Percentiles rank a stretch among this genome's conserved stretches.
Evolutionary conservation across 2,329 filamentous ascomycete genomes (phyloP).

Genomic region (Acrocalymma vagum): DNA sequence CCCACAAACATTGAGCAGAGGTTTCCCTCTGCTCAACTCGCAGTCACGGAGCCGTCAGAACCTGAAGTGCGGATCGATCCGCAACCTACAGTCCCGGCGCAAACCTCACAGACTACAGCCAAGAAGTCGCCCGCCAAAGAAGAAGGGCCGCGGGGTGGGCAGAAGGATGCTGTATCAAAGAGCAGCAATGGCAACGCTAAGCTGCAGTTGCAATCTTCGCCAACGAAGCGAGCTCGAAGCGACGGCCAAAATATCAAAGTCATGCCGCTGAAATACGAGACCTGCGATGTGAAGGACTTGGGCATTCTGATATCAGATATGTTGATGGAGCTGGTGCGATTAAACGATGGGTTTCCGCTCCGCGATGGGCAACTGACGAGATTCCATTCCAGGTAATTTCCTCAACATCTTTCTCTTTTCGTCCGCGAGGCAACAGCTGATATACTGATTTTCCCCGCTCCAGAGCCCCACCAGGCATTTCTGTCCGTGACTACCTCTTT

Average conservation of each 20-base stretch:
- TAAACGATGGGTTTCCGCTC: conserved; percentile 88
- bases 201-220: conserved; percentile 28
- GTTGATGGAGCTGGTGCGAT: conserved; percentile 91
- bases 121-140: conserved; percentile 16
- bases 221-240: conserved; percentile 41
- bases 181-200: conserved; percentile 26
- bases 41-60: conserved; percentile 45
- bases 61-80: conserved; percentile 45
- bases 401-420: not conserved
- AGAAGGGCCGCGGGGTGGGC: conserved; percentile 17
- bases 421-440: not conserved
- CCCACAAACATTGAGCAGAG: conserved; percentile 36
- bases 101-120: conserved; percentile 20
- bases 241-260: conserved; percentile 58
- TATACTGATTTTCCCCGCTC: conserved; percentile 15
- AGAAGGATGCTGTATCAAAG: conserved; percentile 19
- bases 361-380: conserved; percentile 87
- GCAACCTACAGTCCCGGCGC: conserved; percentile 30
- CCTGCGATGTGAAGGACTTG: conserved; percentile 83
- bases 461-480: conserved; percentile 85
- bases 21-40: conserved; percentile 40
- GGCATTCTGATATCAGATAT: conserved; percentile 93
- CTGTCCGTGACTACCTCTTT: conserved; percentile 91
- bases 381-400: conserved; percentile 85
- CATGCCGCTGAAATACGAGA: conserved; percentile 80